Base-by-base conservation (phyloP, 192 early-diverging fungal species). In the Umbelopsis vinacea region DNA sequence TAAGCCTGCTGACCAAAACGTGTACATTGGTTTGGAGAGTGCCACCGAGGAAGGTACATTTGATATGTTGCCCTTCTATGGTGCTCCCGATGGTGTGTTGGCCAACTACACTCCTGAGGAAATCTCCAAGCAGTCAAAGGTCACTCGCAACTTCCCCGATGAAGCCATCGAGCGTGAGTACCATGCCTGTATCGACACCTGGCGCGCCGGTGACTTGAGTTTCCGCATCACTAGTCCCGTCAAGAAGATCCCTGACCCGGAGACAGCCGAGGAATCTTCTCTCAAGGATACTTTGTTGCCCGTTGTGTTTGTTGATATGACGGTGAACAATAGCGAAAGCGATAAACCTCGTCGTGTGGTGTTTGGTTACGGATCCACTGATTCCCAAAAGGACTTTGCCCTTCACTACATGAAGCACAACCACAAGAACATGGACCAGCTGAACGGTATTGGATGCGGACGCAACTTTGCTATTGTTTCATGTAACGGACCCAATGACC, bases 211-310 rank as follows among this genome's bases (percentile, higher is more conserved):
- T 35, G 72, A 73, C n/a, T 21, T 73, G 23, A 46, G 21, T 2
- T 73, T 73, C 72, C 45, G 55, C 23, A 53, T 73, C 21, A 73
- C 52, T 21, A 52, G 46, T 2, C 72, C 72, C 8, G 72, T 73
- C 17, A 73, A 73, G 37, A 68, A 47, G 15, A 73, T 73, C 22
- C 72, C 72, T 46, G 72, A 73, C 37, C 66, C 53, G 10, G 66
- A n/a, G 4, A 38, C 23, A 22, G 69, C 40, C 37, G 43, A 38
- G 29, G 26, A 26, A 6, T 19, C 38, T 1, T 11, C 22, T 19
- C 46, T 73, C 46, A 40, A 21, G 52, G 66, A 68, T 23, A 35
- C 52, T 3, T 26, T 73, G 22, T 22, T 71, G 40, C 72, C 72
- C 21, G 70, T 50, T 15, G 72, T 73, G 38, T 73, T 70, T 53